Conservation (phyloP, 768 basidiomycete genomes). For the Podaxis sp. region DNA sequence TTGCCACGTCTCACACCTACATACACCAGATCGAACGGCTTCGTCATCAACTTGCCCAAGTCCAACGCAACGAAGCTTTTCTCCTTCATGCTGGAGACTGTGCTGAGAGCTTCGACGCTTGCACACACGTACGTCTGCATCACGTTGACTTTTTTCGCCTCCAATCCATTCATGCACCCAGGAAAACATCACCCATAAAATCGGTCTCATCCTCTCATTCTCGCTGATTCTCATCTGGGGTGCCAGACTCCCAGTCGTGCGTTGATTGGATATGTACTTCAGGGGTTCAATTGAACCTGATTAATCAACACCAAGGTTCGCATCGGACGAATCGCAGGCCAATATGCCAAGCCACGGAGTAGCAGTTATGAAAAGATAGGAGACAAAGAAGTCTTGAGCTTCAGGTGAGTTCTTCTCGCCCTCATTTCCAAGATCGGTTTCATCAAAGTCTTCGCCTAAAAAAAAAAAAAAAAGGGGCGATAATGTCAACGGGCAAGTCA, state of each 20-base stretch:
- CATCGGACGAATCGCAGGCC: constrained; percentile 90
- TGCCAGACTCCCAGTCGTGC: constrained; percentile 85
- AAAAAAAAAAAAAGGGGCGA: constrained; percentile 62
- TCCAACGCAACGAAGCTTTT: constrained; percentile 87
- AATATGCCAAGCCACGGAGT: constrained; percentile 93
- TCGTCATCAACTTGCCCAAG: constrained; percentile 71
- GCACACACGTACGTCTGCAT: constrained; percentile 64
- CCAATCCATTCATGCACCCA: constrained; percentile 23
- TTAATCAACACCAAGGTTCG: constrained; percentile 39
- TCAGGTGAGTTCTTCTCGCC: constrained; percentile 54
- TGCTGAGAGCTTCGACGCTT: constrained; percentile 92
- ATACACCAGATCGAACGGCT: constrained; percentile 72
- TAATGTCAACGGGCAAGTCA: constrained; percentile 83
- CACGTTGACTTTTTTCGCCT: not conserved
- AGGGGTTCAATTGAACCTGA: not conserved
- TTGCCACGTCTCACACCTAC: constrained; percentile 13
- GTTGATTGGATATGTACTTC: constrained; percentile 19
- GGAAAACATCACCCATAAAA: constrained; percentile 86
- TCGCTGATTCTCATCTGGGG: constrained; percentile 95
- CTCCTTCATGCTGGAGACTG: constrained; percentile 97
- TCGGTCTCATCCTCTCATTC: constrained; percentile 90
- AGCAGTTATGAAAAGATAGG: constrained; percentile 77
- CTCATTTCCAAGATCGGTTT: constrained; percentile 3
- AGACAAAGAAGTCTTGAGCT: constrained; percentile 76
- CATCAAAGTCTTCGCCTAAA: not conserved